Conservation (phyloP, 2,329 filamentous ascomycete species). For the Aspergillus melleus region DNA sequence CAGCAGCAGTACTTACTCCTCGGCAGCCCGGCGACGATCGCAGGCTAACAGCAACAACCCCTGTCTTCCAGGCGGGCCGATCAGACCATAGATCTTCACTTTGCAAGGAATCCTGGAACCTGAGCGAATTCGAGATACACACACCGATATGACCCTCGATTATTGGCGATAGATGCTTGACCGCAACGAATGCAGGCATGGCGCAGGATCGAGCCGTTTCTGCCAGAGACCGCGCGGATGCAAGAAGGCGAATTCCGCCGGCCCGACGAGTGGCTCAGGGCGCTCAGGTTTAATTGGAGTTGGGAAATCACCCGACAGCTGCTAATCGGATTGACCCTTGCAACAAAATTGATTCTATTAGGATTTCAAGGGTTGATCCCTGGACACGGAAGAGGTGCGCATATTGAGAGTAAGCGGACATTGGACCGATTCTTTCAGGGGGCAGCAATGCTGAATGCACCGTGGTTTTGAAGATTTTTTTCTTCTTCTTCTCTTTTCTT, state of each 20-base stretch:
- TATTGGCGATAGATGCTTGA: not conserved
- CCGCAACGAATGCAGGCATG: not conserved
- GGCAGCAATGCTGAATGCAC: too few relatives aligned
- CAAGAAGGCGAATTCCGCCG: conserved; percentile 19
- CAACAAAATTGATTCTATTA: not conserved
- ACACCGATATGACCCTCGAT: not conserved
- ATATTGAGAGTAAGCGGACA: not conserved
- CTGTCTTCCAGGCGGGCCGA: not conserved
- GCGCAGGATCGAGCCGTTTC: conserved; percentile 9
- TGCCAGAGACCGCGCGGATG: conserved; percentile 16
- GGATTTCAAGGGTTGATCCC: not conserved
- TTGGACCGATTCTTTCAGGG: too few relatives aligned
- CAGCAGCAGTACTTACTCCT: not conserved
- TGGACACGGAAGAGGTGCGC: not conserved
- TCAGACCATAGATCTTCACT: not conserved
- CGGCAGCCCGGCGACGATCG: not conserved
- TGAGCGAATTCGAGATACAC: not conserved
- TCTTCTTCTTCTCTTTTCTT: too few relatives aligned
- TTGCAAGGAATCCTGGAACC: not conserved
- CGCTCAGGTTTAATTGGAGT: conserved; percentile 1
- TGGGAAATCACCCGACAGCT: not conserved
- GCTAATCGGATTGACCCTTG: not conserved
- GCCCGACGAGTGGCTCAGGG: conserved; percentile 13
- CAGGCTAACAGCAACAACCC: not conserved
- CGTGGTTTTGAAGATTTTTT: too few relatives aligned